Conservation (phyloP, 2,329 filamentous ascomycete genomes). For the Aaosphaeria pasadenensis region DNA sequence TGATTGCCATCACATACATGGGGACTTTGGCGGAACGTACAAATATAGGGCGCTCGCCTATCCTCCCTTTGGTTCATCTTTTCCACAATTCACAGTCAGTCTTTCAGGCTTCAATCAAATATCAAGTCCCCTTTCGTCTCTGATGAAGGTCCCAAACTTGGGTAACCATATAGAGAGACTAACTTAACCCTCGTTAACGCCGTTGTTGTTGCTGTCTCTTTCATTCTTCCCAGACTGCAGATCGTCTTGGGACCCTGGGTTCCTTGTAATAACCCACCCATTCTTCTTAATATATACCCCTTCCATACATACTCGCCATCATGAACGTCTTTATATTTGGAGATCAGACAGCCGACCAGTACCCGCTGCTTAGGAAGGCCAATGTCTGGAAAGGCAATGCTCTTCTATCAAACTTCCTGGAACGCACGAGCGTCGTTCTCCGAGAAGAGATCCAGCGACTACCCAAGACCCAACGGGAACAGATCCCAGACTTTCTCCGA, state of each 20-base stretch:
- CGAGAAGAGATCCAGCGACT: constrained; percentile 59
- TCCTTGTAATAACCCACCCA: constrained; percentile 5
- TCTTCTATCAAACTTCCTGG: constrained; percentile 61
- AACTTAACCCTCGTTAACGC: no score
- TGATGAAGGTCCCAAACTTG: no score
- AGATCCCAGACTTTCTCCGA: constrained; percentile 61
- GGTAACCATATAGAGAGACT: no score
- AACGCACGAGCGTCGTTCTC: constrained; percentile 56
- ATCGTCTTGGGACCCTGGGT: constrained; percentile 3
- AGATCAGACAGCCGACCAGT: constrained; percentile 68
- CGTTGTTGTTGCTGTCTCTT: neutral
- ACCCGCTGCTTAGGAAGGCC: constrained; percentile 56
- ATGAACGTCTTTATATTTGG: constrained; percentile 62
- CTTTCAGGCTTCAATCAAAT: constrained; percentile 13
- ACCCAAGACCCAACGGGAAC: constrained; percentile 54
- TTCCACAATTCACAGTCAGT: constrained; percentile 18
- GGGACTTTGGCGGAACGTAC: constrained; percentile 17
- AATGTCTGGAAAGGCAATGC: constrained; percentile 52
- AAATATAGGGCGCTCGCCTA: constrained; percentile 35
- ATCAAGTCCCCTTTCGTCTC: no score
- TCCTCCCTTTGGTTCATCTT: constrained; percentile 7
- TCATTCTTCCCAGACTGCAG: neutral
- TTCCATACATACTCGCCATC: constrained; percentile 14
- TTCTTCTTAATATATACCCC: constrained; percentile 20
- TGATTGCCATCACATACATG: constrained; percentile 6